Conservation (phyloP, 805 yeast genomes). For the Yamadazyma tumulicola region DNA sequence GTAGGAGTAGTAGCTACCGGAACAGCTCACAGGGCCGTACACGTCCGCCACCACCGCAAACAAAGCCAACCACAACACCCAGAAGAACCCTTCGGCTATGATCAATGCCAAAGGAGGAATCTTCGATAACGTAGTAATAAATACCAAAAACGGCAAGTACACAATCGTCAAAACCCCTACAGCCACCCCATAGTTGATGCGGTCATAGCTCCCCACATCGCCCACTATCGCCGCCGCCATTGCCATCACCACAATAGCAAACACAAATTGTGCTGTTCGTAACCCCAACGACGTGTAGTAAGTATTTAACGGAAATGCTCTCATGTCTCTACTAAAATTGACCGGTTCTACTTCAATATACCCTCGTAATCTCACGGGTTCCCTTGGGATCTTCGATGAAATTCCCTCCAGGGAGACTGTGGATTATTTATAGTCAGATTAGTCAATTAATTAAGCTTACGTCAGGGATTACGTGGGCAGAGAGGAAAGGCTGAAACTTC, state of each 20-base stretch:
- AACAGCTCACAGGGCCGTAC: conserved; percentile 15
- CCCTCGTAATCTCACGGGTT: too few relatives aligned
- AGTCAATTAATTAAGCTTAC: too few relatives aligned
- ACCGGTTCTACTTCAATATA: too few relatives aligned
- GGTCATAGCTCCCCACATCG: conserved; percentile 5
- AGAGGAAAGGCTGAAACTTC: too few relatives aligned
- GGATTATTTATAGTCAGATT: too few relatives aligned
- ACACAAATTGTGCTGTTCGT: conserved; percentile 15
- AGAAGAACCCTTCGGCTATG: conserved; percentile 14
- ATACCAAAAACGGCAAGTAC: conserved; percentile 7
- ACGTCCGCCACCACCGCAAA: conserved; percentile 20
- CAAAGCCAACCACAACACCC: conserved; percentile 20
- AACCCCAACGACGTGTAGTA: conserved; percentile 7
- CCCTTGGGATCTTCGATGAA: too few relatives aligned
- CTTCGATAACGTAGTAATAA: conserved; percentile 9
- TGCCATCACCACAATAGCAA: conserved; percentile 15
- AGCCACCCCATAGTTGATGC: conserved; percentile 13
- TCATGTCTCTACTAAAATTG: not conserved
- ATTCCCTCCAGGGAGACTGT: too few relatives aligned
- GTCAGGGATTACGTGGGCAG: too few relatives aligned
- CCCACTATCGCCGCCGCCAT: conserved; percentile 14
- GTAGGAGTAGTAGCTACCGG: not conserved
- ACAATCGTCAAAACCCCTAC: conserved; percentile 11
- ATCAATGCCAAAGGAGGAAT: conserved; percentile 13
- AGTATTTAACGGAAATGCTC: conserved; percentile 4